These are phyloP conservation scores for Byssochlamys sp. DNA, from an alignment of 2,329 filamentous ascomycete species.

Conservation along the genomic window DNA sequence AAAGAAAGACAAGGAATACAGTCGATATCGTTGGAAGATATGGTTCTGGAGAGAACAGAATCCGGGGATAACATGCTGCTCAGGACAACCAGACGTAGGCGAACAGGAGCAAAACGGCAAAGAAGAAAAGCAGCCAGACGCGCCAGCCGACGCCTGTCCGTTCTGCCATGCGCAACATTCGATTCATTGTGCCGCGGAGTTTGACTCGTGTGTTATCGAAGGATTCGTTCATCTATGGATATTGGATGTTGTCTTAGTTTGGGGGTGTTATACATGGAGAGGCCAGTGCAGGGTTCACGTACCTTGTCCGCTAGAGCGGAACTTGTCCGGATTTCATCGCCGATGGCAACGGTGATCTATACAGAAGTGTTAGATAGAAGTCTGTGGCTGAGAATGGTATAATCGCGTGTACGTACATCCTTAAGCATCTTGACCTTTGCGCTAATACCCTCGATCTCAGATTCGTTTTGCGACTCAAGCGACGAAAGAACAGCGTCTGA, in stretches of 20 bases:
- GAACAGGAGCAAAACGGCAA: slow-evolving; percentile 71
- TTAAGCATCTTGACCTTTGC: slow-evolving; percentile 85
- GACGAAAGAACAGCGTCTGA: slow-evolving; percentile 84
- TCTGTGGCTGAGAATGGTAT: not conserved
- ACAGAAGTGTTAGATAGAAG: slow-evolving; percentile 27
- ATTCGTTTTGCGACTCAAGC: slow-evolving; percentile 90
- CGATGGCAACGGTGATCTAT: slow-evolving; percentile 83
- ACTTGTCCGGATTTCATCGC: slow-evolving; percentile 86
- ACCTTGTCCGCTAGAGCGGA: slow-evolving; percentile 71
- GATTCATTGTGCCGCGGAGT: slow-evolving; percentile 85
- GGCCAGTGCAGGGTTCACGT: not conserved
- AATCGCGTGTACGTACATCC: slow-evolving; percentile 51
- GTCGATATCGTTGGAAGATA: too few relatives aligned
- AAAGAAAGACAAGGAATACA: too few relatives aligned
- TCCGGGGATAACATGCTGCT: slow-evolving; percentile 12
- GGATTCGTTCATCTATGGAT: slow-evolving; percentile 66
- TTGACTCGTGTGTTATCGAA: slow-evolving; percentile 78
- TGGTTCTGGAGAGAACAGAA: too few relatives aligned
- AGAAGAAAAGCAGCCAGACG: slow-evolving; percentile 84
- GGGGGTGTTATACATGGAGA: not conserved
- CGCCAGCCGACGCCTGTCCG: slow-evolving; percentile 90
- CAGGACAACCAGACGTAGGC: slow-evolving; percentile 86
- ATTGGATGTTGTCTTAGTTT: not conserved
- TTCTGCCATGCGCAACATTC: slow-evolving; percentile 93
- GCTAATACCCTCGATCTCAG: slow-evolving; percentile 78